Percentiles rank a stretch among this genome's conserved stretches.
phyloP scores from a whole-genome alignment of 345 rosid species.

The Eucalyptus leucophloia region DNA sequence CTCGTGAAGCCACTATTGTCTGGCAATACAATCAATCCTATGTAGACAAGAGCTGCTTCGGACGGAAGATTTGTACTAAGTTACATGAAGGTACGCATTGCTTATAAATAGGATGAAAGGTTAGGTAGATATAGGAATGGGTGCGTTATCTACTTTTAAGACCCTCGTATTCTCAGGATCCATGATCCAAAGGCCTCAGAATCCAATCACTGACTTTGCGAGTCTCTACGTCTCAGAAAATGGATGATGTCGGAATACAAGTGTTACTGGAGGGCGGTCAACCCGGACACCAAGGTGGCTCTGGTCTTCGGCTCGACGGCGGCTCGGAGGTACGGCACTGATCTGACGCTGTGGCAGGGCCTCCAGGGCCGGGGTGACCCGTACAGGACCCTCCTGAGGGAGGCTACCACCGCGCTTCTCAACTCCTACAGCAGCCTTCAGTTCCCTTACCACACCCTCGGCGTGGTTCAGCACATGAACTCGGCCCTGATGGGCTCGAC shows the following conservation, averaged over 20 bases:
- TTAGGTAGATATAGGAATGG: neutral
- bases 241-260: slow-evolving; percentile 63
- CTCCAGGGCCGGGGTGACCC: slow-evolving; percentile 70
- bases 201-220: neutral
- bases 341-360: slow-evolving; percentile 48
- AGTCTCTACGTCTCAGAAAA: slow-evolving; percentile 15
- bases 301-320: slow-evolving; percentile 56
- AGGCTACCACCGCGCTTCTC: slow-evolving; percentile 71
- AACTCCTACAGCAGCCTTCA: slow-evolving; percentile 64
- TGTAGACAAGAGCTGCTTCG: neutral
- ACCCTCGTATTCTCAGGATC: neutral
- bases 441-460: slow-evolving; percentile 38
- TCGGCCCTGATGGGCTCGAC: slow-evolving; percentile 53
- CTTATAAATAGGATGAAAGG: neutral
- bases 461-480: slow-evolving; percentile 38
- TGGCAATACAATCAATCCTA: neutral
- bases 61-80: neutral
- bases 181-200: neutral
- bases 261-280: slow-evolving; percentile 70
- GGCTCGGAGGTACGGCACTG: slow-evolving; percentile 38
- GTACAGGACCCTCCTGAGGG: slow-evolving; percentile 65
- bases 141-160: neutral
- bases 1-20: neutral
- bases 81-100: neutral
- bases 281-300: slow-evolving; percentile 57